Evolutionary conservation across 2,329 filamentous ascomycete genomes (phyloP).

Genomic region (Cryphonectria nitschkei): DNA sequence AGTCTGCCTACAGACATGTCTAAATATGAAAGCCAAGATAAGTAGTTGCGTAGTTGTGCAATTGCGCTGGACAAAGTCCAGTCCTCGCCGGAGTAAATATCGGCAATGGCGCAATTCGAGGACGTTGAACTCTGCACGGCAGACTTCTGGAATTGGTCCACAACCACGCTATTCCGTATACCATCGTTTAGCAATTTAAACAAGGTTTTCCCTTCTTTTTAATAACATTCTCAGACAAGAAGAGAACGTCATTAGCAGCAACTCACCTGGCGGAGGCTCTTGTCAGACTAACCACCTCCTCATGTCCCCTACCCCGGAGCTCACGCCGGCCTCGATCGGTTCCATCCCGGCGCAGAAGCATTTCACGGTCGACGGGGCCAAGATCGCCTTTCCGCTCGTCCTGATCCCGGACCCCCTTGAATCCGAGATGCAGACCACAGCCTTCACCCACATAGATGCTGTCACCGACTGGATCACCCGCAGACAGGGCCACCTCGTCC

Average conservation of each 20-base stretch:
- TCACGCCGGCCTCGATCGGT: conserved; percentile 19
- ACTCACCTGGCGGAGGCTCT: background rate
- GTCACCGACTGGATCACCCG: conserved; percentile 21
- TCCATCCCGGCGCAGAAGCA: conserved; percentile 24
- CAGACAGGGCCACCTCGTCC: conserved; percentile 15
- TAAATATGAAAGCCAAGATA: too few species aligned
- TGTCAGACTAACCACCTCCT: background rate
- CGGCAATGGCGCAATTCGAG: conserved; percentile 26
- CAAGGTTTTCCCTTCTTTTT: background rate
- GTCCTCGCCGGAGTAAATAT: conserved; percentile 24
- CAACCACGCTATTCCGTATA: conserved; percentile 16
- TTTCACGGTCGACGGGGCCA: conserved; percentile 13
- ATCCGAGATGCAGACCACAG: conserved; percentile 23
- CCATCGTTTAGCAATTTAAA: background rate
- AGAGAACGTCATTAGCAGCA: background rate
- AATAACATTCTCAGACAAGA: background rate
- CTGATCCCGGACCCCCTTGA: conserved; percentile 29
- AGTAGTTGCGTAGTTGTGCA: too few species aligned
- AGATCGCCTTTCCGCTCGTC: conserved; percentile 24
- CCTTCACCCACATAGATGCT: conserved; percentile 10
- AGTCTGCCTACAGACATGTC: too few species aligned
- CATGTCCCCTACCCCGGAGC: conserved; percentile 4
- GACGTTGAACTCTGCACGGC: background rate
- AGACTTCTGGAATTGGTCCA: conserved; percentile 7
- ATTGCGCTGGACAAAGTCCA: background rate